Evolutionary conservation across 352 stramenopile genomes (phyloP).

Genomic region (Phytopythium oedochilum): DNA sequence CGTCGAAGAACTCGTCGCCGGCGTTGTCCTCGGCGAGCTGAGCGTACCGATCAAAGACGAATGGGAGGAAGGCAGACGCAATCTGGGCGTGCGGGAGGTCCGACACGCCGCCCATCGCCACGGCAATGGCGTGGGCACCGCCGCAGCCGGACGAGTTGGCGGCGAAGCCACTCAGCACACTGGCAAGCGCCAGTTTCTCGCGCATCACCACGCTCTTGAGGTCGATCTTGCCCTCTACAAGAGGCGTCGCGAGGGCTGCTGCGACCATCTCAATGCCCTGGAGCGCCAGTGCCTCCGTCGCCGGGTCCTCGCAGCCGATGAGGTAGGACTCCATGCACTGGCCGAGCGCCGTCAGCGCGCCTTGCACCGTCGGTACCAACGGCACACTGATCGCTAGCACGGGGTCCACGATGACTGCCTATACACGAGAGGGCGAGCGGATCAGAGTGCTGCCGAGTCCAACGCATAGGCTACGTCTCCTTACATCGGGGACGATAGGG

Average conservation of each 20-base stretch:
- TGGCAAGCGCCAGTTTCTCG: constrained; percentile 49
- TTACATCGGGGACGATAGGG: constrained; percentile 44
- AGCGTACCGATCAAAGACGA: constrained; percentile 62
- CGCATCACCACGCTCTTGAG: constrained; percentile 50
- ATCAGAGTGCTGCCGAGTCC: too few relatives aligned
- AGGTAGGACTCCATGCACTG: constrained; percentile 78
- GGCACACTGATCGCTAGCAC: constrained; percentile 62
- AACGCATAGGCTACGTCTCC: too few relatives aligned
- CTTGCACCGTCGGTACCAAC: constrained; percentile 44
- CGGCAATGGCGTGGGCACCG: constrained; percentile 43
- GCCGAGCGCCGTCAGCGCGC: constrained; percentile 52
- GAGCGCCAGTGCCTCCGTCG: constrained; percentile 38
- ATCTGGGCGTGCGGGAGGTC: constrained; percentile 62
- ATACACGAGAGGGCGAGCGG: constrained; percentile 2
- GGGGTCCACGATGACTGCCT: constrained; percentile 67
- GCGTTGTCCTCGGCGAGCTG: constrained; percentile 49
- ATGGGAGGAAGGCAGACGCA: constrained; percentile 50
- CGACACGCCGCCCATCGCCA: constrained; percentile 64
- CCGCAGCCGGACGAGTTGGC: constrained; percentile 53
- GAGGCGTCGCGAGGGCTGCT: constrained; percentile 38
- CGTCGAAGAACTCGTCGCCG: constrained; percentile 65
- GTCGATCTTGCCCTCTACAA: constrained; percentile 59
- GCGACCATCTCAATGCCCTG: constrained; percentile 57
- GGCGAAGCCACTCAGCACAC: constrained; percentile 47
- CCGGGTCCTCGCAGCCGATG: constrained; percentile 35